A percentile compares a stretch with the other conserved stretches of the same genome.
Evolutionary conservation across 306 rosid species (phyloP).

Genomic region (Cucurbita pepo): DNA sequence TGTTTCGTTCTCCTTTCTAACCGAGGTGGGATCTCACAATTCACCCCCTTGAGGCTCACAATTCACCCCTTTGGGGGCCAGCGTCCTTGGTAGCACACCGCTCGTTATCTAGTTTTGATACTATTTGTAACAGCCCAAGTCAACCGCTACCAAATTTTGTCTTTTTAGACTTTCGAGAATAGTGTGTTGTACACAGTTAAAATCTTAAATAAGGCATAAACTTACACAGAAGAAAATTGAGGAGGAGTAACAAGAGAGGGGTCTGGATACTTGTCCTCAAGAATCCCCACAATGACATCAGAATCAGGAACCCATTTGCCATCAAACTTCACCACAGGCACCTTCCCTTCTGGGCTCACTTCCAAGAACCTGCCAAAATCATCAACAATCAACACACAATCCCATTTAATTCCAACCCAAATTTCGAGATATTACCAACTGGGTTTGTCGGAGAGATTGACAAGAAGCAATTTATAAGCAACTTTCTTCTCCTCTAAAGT

Average conservation of each 20-base stretch:
- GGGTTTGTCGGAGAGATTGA: conserved; percentile 53
- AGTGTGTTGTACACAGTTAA: too few species aligned
- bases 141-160: too few species aligned
- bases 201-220: too few species aligned
- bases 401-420: neutral
- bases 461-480: conserved; percentile 29
- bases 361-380: conserved; percentile 41
- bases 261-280: conserved; percentile 63
- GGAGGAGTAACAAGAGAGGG: conserved; percentile 49
- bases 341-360: conserved; percentile 76
- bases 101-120: too few species aligned
- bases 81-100: too few species aligned
- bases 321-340: conserved; percentile 57
- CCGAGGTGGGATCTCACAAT: too few species aligned
- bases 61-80: too few species aligned
- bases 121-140: too few species aligned
- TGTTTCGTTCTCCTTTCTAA: too few species aligned
- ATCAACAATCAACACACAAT: conserved; percentile 2
- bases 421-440: conserved; percentile 27
- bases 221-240: conserved; percentile 59
- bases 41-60: too few species aligned
- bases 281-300: conserved; percentile 55
- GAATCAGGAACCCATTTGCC: conserved; percentile 85
- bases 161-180: too few species aligned
- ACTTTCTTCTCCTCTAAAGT: conserved; percentile 84